phyloP scores from a whole-genome alignment of 2,329 filamentous ascomycete species.

The Tolypocladium nubicola region DNA sequence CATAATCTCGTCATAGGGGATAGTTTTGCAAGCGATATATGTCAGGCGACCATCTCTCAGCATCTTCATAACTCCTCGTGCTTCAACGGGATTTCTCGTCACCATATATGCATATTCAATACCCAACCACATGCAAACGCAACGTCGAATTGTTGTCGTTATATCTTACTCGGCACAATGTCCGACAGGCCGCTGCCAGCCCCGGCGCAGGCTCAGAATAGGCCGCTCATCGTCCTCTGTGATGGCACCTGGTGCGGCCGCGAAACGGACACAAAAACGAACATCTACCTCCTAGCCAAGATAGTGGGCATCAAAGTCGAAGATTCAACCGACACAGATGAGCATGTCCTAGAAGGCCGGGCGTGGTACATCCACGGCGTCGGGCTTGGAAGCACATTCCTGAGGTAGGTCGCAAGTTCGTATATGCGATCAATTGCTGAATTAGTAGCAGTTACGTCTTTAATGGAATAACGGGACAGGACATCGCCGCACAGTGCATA shows the following conservation, averaged over 20 bases:
- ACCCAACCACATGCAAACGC: not conserved
- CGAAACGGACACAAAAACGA: slow-evolving; percentile 7
- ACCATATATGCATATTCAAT: no score
- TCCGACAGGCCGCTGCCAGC: not conserved
- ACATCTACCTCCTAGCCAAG: slow-evolving; percentile 8
- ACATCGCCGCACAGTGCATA: not conserved
- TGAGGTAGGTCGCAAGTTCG: not conserved
- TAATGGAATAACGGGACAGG: not conserved
- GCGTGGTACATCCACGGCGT: not conserved
- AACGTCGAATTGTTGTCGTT: not conserved
- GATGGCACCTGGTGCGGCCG: slow-evolving; percentile 13
- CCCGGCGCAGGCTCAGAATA: not conserved
- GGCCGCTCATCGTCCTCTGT: slow-evolving; percentile 5
- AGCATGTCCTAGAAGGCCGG: not conserved
- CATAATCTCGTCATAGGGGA: no score
- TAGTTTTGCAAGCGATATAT: no score
- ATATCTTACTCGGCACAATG: not conserved
- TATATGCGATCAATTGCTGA: not conserved
- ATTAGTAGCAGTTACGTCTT: not conserved
- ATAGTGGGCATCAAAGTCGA: not conserved
- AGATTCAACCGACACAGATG: not conserved
- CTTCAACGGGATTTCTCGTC: not conserved
- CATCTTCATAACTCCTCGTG: not conserved
- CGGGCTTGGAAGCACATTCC: not conserved
- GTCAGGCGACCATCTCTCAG: not conserved